phyloP scores from a whole-genome alignment of 495 filamentous ascomycete species.

The Xylaria palmicola region DNA sequence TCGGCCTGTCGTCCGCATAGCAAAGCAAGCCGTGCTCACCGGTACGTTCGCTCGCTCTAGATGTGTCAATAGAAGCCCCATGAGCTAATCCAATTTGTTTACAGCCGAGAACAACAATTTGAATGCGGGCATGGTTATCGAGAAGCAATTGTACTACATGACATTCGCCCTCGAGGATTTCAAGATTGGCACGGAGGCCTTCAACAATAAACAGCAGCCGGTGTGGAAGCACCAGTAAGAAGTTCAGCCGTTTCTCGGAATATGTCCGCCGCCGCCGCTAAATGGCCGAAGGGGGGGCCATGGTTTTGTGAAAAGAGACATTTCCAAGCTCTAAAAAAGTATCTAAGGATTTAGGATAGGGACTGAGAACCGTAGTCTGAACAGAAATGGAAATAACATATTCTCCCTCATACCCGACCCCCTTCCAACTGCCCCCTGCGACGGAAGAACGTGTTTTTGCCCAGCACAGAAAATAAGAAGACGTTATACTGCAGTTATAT shows the following conservation, averaged over 20 bases:
- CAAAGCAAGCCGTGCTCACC: constrained; percentile 25
- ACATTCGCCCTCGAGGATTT: constrained; percentile 22
- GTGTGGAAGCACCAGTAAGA: constrained; percentile 22
- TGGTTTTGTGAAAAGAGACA: no score
- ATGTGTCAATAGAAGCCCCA: neutral
- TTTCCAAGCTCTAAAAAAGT: no score
- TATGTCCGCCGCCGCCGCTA: no score
- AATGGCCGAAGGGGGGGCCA: no score
- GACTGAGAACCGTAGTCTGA: no score
- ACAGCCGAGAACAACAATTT: constrained; percentile 25
- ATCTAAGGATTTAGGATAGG: no score
- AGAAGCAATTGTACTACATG: constrained; percentile 27
- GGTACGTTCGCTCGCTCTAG: constrained; percentile 19
- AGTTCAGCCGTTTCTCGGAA: neutral
- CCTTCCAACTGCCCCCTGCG: no score
- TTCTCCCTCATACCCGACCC: no score
- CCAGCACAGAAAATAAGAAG: no score
- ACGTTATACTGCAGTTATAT: no score
- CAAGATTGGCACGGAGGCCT: constrained; percentile 18
- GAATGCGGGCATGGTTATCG: constrained; percentile 23
- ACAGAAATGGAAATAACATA: no score
- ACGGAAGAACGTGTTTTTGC: no score
- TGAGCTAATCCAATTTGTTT: constrained; percentile 3
- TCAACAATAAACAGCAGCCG: constrained; percentile 20
- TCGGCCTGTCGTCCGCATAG: constrained; percentile 23